phyloP scores from a whole-genome alignment of 2,329 filamentous ascomycete species.

The Arachnomyces sp. region DNA sequence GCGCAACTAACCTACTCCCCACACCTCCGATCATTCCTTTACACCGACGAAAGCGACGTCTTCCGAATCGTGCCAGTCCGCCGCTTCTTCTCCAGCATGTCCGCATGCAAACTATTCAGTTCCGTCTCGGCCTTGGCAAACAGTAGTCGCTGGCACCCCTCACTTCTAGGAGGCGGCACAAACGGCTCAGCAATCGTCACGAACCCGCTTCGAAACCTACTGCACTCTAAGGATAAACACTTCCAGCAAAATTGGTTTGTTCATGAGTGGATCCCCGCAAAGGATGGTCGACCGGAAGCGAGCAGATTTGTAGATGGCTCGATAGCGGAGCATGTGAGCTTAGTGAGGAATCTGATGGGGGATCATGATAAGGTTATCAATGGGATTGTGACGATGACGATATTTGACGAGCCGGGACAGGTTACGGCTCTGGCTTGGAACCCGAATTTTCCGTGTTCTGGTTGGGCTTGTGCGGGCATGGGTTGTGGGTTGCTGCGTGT shows the following conservation, averaged over 20 bases:
- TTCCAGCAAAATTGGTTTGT: constrained; percentile 51
- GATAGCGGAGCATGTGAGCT: constrained; percentile 29
- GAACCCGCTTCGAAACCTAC: constrained; percentile 45
- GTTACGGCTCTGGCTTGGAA: constrained; percentile 60
- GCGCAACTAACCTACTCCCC: constrained; percentile 48
- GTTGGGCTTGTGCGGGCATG: constrained; percentile 59
- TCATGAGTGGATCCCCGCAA: constrained; percentile 44
- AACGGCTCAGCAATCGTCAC: constrained; percentile 44
- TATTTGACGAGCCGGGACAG: constrained; percentile 56
- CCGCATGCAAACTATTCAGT: constrained; percentile 40
- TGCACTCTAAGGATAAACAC: constrained; percentile 42
- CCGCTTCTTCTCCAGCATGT: constrained; percentile 44
- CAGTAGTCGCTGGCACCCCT: constrained; percentile 42
- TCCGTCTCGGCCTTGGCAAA: constrained; percentile 26
- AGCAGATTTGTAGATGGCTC: constrained; percentile 39
- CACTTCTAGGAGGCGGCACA: constrained; percentile 43
- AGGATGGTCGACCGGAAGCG: constrained; percentile 23
- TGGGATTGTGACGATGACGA: constrained; percentile 29
- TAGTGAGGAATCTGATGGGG: constrained; percentile 22
- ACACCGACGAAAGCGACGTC: constrained; percentile 47
- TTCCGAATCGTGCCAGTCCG: constrained; percentile 42
- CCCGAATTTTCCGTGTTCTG: constrained; percentile 56
- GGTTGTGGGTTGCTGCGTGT: constrained; percentile 59
- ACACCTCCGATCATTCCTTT: constrained; percentile 45
- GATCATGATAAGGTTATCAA: constrained; percentile 26